Conservation (phyloP, 2,329 filamentous ascomycete genomes). For the Capronia epimyces region DNA sequence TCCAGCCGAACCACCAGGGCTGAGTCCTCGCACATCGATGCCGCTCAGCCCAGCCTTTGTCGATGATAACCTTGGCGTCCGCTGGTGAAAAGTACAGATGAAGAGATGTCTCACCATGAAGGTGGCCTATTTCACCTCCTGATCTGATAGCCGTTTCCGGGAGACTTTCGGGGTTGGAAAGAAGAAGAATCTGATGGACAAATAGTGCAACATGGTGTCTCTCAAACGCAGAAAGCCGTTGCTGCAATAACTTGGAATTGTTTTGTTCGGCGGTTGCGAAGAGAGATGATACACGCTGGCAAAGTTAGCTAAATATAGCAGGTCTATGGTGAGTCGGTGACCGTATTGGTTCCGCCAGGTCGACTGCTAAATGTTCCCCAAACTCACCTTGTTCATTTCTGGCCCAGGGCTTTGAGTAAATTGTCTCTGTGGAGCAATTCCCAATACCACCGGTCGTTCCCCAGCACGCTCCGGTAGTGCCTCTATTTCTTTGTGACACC, state of each 20-base stretch:
- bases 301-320: neutral
- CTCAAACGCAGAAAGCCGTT: slow-evolving; percentile 18
- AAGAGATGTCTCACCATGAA: slow-evolving; percentile 71
- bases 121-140: slow-evolving; percentile 75
- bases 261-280: slow-evolving; percentile 16
- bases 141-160: slow-evolving; percentile 50
- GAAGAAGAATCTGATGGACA: slow-evolving; percentile 17
- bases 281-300: slow-evolving; percentile 16
- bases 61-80: slow-evolving; percentile 66
- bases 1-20: slow-evolving; percentile 57
- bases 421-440: slow-evolving; percentile 78
- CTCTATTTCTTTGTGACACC: slow-evolving; percentile 39
- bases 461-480: slow-evolving; percentile 58
- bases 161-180: slow-evolving; percentile 12
- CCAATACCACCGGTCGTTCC: slow-evolving; percentile 61
- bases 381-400: slow-evolving; percentile 39
- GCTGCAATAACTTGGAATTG: slow-evolving; percentile 17
- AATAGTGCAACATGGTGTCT: slow-evolving; percentile 21
- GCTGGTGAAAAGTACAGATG: slow-evolving; percentile 76
- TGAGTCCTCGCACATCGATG: slow-evolving; percentile 52
- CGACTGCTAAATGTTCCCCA: neutral
- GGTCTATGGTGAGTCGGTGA: neutral
- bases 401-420: slow-evolving; percentile 58
- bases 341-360: neutral
- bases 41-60: slow-evolving; percentile 73